A percentile compares a stretch with the other conserved stretches of the same genome.
phyloP scores from a whole-genome alignment of 2,329 filamentous ascomycete species.

The Botrytis elliptica region DNA sequence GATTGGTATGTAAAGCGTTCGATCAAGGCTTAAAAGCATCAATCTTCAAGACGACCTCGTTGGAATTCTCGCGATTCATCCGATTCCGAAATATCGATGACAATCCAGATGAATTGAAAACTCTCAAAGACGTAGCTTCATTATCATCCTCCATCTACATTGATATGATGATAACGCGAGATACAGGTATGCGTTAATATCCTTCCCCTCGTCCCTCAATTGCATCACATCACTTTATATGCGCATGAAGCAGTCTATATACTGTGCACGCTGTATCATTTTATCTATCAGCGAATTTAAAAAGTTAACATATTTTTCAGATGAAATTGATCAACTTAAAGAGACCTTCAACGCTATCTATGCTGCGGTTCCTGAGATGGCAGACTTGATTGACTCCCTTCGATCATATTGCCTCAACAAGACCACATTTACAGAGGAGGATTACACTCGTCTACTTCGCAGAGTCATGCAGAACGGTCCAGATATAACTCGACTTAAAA shows the following conservation, averaged over 20 bases:
- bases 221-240: not conserved
- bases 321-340: slow-evolving; percentile 50
- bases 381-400: slow-evolving; percentile 46
- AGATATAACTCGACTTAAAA: slow-evolving; percentile 47
- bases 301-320: slow-evolving; percentile 37
- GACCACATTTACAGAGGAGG: slow-evolving; percentile 49
- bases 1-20: slow-evolving; percentile 51
- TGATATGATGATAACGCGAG: slow-evolving; percentile 53
- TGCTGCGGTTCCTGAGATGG: slow-evolving; percentile 45
- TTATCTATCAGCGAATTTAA: not conserved
- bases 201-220: not conserved
- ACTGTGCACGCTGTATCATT: not conserved
- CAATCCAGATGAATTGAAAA: slow-evolving; percentile 37
- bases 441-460: slow-evolving; percentile 46
- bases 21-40: slow-evolving; percentile 48
- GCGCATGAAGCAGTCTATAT: not conserved
- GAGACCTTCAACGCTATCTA: slow-evolving; percentile 46
- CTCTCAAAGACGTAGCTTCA: slow-evolving; percentile 47
- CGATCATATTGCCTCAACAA: slow-evolving; percentile 51
- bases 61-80: slow-evolving; percentile 51
- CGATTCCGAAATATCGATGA: not conserved
- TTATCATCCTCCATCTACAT: slow-evolving; percentile 52
- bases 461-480: slow-evolving; percentile 47
- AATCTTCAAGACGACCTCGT: slow-evolving; percentile 48
- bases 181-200: slow-evolving; percentile 44